These are phyloP conservation scores for Colletotrichum abscissum DNA, from an alignment of 2,329 filamentous ascomycete genomes.

Conservation along the genomic window DNA sequence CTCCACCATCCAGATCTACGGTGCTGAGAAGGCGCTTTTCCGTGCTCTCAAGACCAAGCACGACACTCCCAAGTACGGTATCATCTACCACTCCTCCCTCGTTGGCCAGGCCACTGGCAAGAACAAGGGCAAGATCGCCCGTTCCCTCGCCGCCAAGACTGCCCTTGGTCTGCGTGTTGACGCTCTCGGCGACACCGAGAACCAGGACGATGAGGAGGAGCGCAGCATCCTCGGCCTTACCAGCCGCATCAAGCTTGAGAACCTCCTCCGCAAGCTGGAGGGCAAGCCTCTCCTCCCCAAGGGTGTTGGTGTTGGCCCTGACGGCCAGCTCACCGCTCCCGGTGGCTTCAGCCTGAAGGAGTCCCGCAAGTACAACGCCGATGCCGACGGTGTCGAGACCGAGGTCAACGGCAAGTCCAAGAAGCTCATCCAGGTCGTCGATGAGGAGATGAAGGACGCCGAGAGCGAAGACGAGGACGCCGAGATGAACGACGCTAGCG, in stretches of 20 bases:
- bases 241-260: slow-evolving; percentile 79
- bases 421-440: slow-evolving; percentile 60
- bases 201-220: slow-evolving; percentile 87
- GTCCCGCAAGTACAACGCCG: slow-evolving; percentile 91
- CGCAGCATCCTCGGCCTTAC: slow-evolving; percentile 83
- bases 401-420: slow-evolving; percentile 51
- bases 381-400: slow-evolving; percentile 85
- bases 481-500: slow-evolving; percentile 51
- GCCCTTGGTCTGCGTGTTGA: slow-evolving; percentile 94
- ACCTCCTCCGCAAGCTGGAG: slow-evolving; percentile 81
- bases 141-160: slow-evolving; percentile 94
- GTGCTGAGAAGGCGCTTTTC: slow-evolving; percentile 99
- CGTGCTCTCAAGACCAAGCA: slow-evolving; percentile 99
- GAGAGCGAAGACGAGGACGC: slow-evolving; percentile 52
- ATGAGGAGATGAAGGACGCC: slow-evolving; percentile 50
- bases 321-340: slow-evolving; percentile 71
- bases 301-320: slow-evolving; percentile 79
- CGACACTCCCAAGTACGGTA: slow-evolving; percentile 97
- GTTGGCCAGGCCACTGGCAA: slow-evolving; percentile 97
- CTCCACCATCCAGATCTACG: slow-evolving; percentile 96
- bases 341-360: slow-evolving; percentile 94
- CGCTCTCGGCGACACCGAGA: slow-evolving; percentile 72
- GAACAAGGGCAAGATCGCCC: slow-evolving; percentile 99
- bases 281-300: slow-evolving; percentile 88
- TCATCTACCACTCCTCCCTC: slow-evolving; percentile 91